These are phyloP conservation scores for Phytophthora colocasiae DNA, from an alignment of 352 stramenopile species.

Conservation along the genomic window DNA sequence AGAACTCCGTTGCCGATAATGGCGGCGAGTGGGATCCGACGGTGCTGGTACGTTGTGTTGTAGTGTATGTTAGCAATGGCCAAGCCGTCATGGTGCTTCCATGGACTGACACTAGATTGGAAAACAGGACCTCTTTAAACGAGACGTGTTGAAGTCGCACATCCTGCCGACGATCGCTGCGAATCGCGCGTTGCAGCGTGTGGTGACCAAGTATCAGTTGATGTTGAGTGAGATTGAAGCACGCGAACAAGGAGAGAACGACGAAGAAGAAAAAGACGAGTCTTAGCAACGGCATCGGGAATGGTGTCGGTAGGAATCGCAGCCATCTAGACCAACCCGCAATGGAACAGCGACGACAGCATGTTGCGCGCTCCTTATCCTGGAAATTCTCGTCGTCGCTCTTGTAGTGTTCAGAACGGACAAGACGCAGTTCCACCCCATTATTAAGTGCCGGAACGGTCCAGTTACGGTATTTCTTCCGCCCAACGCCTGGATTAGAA, in stretches of 20 bases:
- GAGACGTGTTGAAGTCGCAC: conserved; percentile 72
- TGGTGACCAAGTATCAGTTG: conserved; percentile 86
- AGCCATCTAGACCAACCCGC: conserved; percentile 3
- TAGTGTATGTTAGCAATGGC: conserved; percentile 13
- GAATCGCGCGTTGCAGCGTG: conserved; percentile 82
- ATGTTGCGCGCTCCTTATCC: conserved; percentile 14
- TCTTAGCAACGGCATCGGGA: conserved; percentile 11
- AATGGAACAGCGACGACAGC: conserved; percentile 12
- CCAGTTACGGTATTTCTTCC: conserved; percentile 13
- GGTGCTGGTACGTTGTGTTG: conserved; percentile 49
- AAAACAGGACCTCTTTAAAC: conserved; percentile 67
- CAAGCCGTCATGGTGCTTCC: conserved; percentile 4
- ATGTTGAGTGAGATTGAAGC: conserved; percentile 79
- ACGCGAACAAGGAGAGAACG: conserved; percentile 34
- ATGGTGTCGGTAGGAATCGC: conserved; percentile 14
- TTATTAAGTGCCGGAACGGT: conserved; percentile 14
- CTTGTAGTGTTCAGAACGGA: conserved; percentile 23
- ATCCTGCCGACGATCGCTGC: conserved; percentile 82
- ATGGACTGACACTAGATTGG: conserved; percentile 21
- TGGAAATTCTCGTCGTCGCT: conserved; percentile 9
- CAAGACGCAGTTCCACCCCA: conserved; percentile 5
- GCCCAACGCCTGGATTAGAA: conserved; percentile 13
- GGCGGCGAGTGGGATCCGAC: conserved; percentile 43
- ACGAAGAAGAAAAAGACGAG: conserved; percentile 18
- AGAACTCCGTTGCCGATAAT: conserved; percentile 4